Conservation (phyloP, 2,329 filamentous ascomycete species). For the Ceratocystis papillata region DNA sequence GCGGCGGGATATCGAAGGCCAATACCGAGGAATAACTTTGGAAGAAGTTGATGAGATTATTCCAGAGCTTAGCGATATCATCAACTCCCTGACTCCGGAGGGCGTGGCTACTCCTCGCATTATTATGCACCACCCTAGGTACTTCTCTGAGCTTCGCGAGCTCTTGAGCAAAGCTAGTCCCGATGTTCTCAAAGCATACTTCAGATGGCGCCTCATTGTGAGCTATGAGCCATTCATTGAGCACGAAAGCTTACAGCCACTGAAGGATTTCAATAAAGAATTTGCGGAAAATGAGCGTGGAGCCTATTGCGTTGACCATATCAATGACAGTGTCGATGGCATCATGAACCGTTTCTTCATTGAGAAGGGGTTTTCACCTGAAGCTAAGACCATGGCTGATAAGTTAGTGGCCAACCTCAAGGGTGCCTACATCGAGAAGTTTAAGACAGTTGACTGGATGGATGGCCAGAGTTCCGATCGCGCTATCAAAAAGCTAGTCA, state of each 20-base stretch:
- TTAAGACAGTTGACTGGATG: slow-evolving; percentile 54
- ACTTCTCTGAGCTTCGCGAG: slow-evolving; percentile 46
- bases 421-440: slow-evolving; percentile 49
- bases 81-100: slow-evolving; percentile 37
- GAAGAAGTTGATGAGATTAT: slow-evolving; percentile 44
- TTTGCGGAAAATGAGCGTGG: slow-evolving; percentile 52
- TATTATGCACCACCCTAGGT: slow-evolving; percentile 50
- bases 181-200: slow-evolving; percentile 48
- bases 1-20: slow-evolving; percentile 50
- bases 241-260: slow-evolving; percentile 48
- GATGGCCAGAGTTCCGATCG: slow-evolving; percentile 47
- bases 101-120: slow-evolving; percentile 36
- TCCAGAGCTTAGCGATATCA: slow-evolving; percentile 45
- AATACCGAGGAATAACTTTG: slow-evolving; percentile 53
- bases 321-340: slow-evolving; percentile 53
- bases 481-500: slow-evolving; percentile 53
- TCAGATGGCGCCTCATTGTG: slow-evolving; percentile 53
- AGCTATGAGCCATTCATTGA: slow-evolving; percentile 45
- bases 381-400: slow-evolving; percentile 57
- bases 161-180: slow-evolving; percentile 44
- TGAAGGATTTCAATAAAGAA: slow-evolving; percentile 50
- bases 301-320: slow-evolving; percentile 50
- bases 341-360: slow-evolving; percentile 62
- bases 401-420: slow-evolving; percentile 62
- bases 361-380: slow-evolving; percentile 54